Base-by-base conservation (phyloP, 805 yeast species). In the Sporopachydermia quercuum region DNA sequence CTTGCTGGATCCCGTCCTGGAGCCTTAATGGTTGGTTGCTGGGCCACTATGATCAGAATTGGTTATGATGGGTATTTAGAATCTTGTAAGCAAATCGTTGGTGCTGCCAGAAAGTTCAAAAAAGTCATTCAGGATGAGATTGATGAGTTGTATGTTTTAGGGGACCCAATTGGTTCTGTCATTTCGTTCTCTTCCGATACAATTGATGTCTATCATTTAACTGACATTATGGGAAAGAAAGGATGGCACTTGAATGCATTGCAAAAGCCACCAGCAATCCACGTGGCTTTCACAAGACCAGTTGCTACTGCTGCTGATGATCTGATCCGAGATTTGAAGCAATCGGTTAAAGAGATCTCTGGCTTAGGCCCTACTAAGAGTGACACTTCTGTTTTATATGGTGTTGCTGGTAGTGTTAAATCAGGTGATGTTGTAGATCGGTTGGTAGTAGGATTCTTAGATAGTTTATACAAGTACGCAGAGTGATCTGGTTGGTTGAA, bases 1-100 rank as follows among this genome's bases (percentile, higher is more conserved):
- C 62, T 91, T 38, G 96, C 97, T 0, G 98, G 98, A 1, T 83
- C 95, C 6, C 71, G 97, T 47, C 97, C 97, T 0, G 98, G 98
- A 37, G 96, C 97, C 0, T 64, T 89, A 27, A 81, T 86, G 68
- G 97, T 81, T n/a, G 97, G 96, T 0, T 87, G 97, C 57, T 91
- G 97, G 96, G 93, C 96, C 1, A 86, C 96, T 0, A 61, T 89
- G 69, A 61, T 89, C 36, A 68, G 70, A 45, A 66, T 87, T 41
- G 98, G 98, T 34, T 75, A 73, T 41, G 71, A 73, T n/a, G 97
- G 97, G 1, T 89, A 89, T 56, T 65, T 57, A 4, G 55, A 76
- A 44, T 68, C 78, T 2, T 78, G 94, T 46, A 58, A 56, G 41
- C 75, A 72, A 8, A 87, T 89, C 38, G 74, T 86, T 4, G 48